phyloP scores from a whole-genome alignment of 2,329 filamentous ascomycete genomes.

The Botrytis aclada region DNA sequence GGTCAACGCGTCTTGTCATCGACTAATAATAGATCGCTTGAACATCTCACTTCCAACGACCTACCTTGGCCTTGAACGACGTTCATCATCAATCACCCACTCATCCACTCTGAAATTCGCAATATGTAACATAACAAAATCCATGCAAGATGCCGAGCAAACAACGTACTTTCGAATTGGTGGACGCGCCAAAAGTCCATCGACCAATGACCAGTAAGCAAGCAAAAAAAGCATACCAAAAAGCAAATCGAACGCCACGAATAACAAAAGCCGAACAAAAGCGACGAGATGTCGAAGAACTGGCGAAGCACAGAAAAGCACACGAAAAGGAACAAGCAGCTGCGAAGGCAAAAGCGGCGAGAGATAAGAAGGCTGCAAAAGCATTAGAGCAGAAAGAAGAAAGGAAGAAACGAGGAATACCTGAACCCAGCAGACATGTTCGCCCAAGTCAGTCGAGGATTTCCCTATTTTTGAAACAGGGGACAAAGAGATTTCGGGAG shows the following conservation, averaged over 20 bases:
- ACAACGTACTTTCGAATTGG: conserved; percentile 41
- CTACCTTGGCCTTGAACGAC: not conserved
- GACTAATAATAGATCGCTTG: not conserved
- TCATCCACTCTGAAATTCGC: not conserved
- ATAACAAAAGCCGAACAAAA: conserved; percentile 42
- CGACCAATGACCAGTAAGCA: conserved; percentile 51
- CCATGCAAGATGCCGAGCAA: not conserved
- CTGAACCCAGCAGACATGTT: conserved; percentile 47
- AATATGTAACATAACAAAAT: not conserved
- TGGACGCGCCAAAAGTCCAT: conserved; percentile 34
- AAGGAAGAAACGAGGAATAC: conserved; percentile 51
- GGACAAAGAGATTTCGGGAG: conserved; percentile 29
- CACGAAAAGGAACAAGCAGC: conserved; percentile 53
- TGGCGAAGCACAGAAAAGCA: conserved; percentile 45
- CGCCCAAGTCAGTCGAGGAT: conserved; percentile 58
- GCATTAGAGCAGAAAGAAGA: conserved; percentile 49
- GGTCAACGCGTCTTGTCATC: not conserved
- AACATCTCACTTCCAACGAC: not conserved
- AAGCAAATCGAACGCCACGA: conserved; percentile 42
- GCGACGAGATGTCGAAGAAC: conserved; percentile 42
- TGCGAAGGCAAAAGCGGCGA: conserved; percentile 48
- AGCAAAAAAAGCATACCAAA: conserved; percentile 46
- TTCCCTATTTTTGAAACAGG: conserved; percentile 47
- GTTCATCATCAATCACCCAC: not conserved
- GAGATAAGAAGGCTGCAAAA: conserved; percentile 56